Evolutionary conservation across 805 yeast genomes (phyloP), one percentile per base, ranked within the genome.

Genomic region (Myxozyma neglecta): DNA sequence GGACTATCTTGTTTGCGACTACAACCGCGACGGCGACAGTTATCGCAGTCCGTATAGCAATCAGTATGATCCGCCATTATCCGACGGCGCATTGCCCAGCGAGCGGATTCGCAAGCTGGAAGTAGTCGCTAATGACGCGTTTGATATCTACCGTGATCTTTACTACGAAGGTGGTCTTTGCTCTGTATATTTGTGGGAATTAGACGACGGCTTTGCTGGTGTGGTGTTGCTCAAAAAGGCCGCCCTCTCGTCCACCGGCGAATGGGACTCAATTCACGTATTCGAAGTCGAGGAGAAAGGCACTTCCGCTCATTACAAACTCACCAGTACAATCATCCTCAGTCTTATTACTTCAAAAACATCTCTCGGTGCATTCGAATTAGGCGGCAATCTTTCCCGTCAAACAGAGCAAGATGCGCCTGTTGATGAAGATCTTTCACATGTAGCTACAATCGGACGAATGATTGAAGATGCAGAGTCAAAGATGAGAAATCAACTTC

Each of bases 201-300:
- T 84, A 24, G 86, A 85, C 40, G 90, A 75, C 37, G 89, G 89
- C 1, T 90, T 93, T 77, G 97, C 97, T 3, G 98, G 98, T 20
- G 97, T 91, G 5, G 91, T 86, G 14, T 79, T 93, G 62, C 80
- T 93, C 72, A 89, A 94, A 77, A 93, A 93, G 74, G 62, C 40
- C 2, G 45, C 53, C 13, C 48, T 44, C 14, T 47, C 59, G 13
- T 11, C 53, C 10, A 45, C 57, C 6, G 89, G 92, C 13, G 78
- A 81, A 54, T 93, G 99, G 99, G 97, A 94, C 74, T 85, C 94
- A 57, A 89, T 93, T 66, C 98, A 93, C 74, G 98, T 93, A 9
- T 83, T 94, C 67, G 97, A 93, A 74, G 86, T 87, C 8, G 79
- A 77, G 49, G 68, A 75, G 6, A 62, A 73, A 2, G 68, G 46